phyloP scores from a whole-genome alignment of 2,329 filamentous ascomycete species.

The Aspergillus quadrilineatus region DNA sequence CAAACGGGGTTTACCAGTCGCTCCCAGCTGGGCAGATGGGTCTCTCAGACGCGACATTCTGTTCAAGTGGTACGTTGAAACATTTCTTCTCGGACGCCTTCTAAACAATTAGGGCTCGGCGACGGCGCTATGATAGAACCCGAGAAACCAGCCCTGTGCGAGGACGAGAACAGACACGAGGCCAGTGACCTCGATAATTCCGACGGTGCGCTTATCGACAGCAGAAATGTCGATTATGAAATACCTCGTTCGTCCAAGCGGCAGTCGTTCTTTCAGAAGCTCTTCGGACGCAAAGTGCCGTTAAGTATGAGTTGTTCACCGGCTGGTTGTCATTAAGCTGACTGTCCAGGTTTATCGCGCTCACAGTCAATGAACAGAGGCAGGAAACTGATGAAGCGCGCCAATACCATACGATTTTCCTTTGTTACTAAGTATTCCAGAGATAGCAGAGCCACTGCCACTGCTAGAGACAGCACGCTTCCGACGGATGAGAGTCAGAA shows the following conservation, averaged over 20 bases:
- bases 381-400: constrained; percentile 29
- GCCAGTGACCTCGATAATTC: constrained; percentile 11
- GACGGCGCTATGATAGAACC: constrained; percentile 8
- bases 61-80: constrained; percentile 18
- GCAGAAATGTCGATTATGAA: constrained; percentile 4
- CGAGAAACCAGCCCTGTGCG: constrained; percentile 20
- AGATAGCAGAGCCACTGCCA: constrained; percentile 16
- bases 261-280: constrained; percentile 25
- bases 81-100: no score
- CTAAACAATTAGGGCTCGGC: constrained; percentile 11
- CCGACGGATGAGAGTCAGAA: constrained; percentile 13
- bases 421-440: constrained; percentile 26
- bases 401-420: constrained; percentile 31
- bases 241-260: constrained; percentile 20
- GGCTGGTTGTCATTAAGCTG: not conserved
- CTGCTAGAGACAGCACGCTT: constrained; percentile 14
- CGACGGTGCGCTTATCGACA: constrained; percentile 16
- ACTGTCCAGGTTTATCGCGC: constrained; percentile 24
- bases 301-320: constrained; percentile 21
- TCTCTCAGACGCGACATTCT: constrained; percentile 18
- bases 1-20: constrained; percentile 25
- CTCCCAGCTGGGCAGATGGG: constrained; percentile 10
- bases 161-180: constrained; percentile 20
- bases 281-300: constrained; percentile 27
- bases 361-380: constrained; percentile 23